A percentile compares a stretch with the other conserved stretches of the same genome.
Conservation (phyloP, 768 basidiomycete genomes). For the Agrocybe praecox region DNA sequence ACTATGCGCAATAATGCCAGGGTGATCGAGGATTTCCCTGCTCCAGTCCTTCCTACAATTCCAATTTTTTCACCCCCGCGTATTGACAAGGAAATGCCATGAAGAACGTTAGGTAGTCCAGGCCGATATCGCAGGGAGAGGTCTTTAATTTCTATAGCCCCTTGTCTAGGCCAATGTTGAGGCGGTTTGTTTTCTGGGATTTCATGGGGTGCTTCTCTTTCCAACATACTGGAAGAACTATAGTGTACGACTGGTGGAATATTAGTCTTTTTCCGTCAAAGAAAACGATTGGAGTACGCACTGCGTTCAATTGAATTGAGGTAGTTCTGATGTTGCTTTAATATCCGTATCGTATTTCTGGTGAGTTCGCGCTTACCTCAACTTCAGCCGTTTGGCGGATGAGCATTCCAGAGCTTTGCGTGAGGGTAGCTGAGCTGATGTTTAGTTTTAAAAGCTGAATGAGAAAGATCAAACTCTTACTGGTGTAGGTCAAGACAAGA, state of each 20-base stretch:
- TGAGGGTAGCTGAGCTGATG: conserved; percentile 41
- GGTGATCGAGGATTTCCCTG: conserved; percentile 66
- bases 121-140: conserved; percentile 66
- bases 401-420: conserved; percentile 54
- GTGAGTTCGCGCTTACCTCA: conserved; percentile 41
- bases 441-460: background rate
- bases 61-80: conserved; percentile 75
- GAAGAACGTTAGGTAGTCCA: conserved; percentile 73
- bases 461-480: conserved; percentile 26
- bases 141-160: conserved; percentile 63
- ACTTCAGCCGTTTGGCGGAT: conserved; percentile 68
- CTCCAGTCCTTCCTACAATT: conserved; percentile 67
- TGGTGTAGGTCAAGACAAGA: conserved; percentile 69
- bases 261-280: background rate
- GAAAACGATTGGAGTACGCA: conserved; percentile 15
- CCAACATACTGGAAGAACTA: conserved; percentile 48
- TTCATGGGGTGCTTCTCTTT: conserved; percentile 68
- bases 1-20: conserved; percentile 70
- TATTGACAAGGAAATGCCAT: conserved; percentile 62
- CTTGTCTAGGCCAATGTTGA: conserved; percentile 62
- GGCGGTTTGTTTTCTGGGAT: conserved; percentile 57
- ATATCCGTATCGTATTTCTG: background rate
- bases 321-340: conserved; percentile 45
- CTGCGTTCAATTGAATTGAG: conserved; percentile 69
- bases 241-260: conserved; percentile 50